Conservation (phyloP, 2,329 filamentous ascomycete species). For the Ceratocystis eucalypticola region DNA sequence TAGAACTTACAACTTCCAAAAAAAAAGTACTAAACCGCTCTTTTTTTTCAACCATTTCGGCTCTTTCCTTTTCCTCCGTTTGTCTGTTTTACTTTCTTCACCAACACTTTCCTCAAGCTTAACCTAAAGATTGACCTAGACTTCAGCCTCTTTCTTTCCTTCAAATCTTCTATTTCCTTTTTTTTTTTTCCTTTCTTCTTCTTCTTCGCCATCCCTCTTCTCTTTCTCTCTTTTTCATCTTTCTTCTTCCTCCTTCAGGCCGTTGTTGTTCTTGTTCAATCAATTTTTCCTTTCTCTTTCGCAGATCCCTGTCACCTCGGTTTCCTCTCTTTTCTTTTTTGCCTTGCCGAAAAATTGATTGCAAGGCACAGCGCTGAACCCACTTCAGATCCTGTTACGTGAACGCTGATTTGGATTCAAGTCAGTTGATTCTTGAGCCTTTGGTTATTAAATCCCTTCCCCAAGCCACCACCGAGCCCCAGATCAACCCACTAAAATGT, state of each 20-base stretch:
- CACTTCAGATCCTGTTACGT: background rate
- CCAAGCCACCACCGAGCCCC: background rate
- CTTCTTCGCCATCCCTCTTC: background rate
- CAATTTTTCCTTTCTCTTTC: background rate
- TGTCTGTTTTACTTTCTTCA: background rate
- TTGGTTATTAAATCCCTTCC: constrained; percentile 8
- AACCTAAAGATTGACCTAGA: background rate
- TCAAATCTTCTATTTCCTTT: background rate
- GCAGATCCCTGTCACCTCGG: constrained; percentile 1
- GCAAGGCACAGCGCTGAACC: constrained; percentile 1
- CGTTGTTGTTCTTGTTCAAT: background rate
- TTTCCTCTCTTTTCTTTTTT: constrained; percentile 4
- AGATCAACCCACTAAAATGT: constrained; percentile 10
- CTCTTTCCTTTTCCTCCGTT: constrained; percentile 5
- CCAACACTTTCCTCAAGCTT: background rate
- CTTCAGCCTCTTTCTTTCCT: background rate
- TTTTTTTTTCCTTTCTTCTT: background rate
- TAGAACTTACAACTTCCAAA: background rate
- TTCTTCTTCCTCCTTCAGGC: background rate
- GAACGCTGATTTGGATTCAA: constrained; percentile 9
- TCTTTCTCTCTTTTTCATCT: background rate
- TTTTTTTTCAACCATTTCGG: background rate
- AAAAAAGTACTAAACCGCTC: background rate
- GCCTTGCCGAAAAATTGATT: constrained; percentile 12
- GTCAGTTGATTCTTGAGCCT: constrained; percentile 13